Evolutionary conservation across 495 filamentous ascomycete species (phyloP), one percentile per base, ranked within the genome.

Genomic region (Antarctomyces pellizariae): DNA sequence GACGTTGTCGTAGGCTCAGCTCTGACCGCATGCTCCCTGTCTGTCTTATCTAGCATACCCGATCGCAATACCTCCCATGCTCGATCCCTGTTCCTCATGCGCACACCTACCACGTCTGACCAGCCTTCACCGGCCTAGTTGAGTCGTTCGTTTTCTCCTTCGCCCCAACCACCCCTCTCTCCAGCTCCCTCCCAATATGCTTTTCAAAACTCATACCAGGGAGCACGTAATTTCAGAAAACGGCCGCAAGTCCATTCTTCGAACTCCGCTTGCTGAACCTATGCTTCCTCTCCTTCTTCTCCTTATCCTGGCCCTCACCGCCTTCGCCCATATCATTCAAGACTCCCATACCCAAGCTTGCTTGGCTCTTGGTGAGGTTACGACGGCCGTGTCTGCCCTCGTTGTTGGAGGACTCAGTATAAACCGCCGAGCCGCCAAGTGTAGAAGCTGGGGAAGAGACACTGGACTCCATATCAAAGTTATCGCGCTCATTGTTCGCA

Each of bases 261-360:
- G 74, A 82, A 49, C 86, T 76, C 33, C 83, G 59, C 44, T 77
- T 77, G 47, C 75, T 84, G 49, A 93, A 93, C 18, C 80, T 59
- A 45, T 89, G 79, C 27, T 67, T 62, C 38, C 59, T 59, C 16
- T 49, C 42, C 18, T 37, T 38, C 9, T 59, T 39, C 10, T 59
- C 62, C 18, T 77, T 69, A 18, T 58, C 53, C 16, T 29, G 19
- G 4, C 30, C 22, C 15, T 36, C 38, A 10, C 28, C 39, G 9
- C 25, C 32, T n/a, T n/a, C n/a, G n/a, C n/a, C n/a, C n/a, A n/a
- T n/a, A n/a, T n/a, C n/a, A n/a, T n/a, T n/a, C n/a, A n/a, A n/a
- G n/a, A n/a, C n/a, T n/a, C n/a, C n/a, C n/a, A n/a, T n/a, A n/a
- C n/a, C 12, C 0, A 64, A 30, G 38, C 59, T 63, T 17, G 49